Evolutionary conservation across 139 green algal genomes (phyloP).

Genomic region (Gonium pectorale): DNA sequence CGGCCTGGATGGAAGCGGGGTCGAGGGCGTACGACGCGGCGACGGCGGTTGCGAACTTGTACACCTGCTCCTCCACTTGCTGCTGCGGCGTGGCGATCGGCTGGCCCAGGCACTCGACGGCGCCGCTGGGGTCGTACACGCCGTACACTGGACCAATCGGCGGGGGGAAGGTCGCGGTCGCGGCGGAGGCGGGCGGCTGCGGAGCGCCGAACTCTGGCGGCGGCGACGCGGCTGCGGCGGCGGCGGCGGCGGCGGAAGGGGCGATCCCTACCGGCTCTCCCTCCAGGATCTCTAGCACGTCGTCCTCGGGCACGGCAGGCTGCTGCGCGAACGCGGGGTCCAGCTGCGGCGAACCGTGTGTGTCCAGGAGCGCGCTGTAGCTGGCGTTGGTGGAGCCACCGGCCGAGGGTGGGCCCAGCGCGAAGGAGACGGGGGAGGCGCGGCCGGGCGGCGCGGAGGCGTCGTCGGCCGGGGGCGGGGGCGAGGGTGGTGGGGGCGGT

Average conservation of each 20-base stretch:
- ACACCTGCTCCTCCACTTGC: slow-evolving; percentile 1
- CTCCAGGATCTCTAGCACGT: not conserved
- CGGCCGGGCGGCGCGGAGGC: not conserved
- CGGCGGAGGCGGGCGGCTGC: not conserved
- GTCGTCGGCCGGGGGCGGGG: not conserved
- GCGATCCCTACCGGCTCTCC: not conserved
- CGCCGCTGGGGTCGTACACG: slow-evolving; percentile 36
- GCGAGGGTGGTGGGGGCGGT: no score
- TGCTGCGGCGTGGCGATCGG: not conserved
- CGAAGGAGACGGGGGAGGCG: slow-evolving; percentile 2
- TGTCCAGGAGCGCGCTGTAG: slow-evolving; percentile 7
- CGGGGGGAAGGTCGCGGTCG: not conserved
- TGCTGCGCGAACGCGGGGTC: slow-evolving; percentile 7
- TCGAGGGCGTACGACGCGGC: not conserved
- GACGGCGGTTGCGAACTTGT: slow-evolving; percentile 1
- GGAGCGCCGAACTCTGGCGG: not conserved
- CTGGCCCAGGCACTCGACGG: not conserved
- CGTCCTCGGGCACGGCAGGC: not conserved
- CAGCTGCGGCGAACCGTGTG: not conserved
- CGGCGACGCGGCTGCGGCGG: not conserved
- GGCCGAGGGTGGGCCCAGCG: slow-evolving; percentile 6
- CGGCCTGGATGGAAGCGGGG: no score
- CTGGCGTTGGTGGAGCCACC: not conserved
- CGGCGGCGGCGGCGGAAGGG: not conserved
- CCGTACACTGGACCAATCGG: slow-evolving; percentile 6